phyloP scores from a whole-genome alignment of 1,284 basidiomycete genomes.

The Ganoderma resinaceum region DNA sequence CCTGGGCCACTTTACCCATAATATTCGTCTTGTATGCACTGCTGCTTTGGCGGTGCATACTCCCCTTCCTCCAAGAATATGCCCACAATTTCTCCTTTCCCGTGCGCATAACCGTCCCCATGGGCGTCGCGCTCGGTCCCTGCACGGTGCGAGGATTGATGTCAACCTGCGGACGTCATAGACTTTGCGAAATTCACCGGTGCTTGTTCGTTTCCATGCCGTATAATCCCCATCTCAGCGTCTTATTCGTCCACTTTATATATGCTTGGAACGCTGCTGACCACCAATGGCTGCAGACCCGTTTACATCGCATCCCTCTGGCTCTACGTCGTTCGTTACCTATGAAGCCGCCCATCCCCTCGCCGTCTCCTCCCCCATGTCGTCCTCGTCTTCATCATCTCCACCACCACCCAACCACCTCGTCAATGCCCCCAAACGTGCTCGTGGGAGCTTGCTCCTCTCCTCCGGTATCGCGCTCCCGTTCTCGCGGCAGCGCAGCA shows the following conservation, averaged over 20 bases:
- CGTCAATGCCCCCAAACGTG: slow-evolving; percentile 30
- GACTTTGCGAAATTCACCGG: slow-evolving; percentile 3
- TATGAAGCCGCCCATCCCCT: slow-evolving; percentile 32
- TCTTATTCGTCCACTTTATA: slow-evolving; percentile 16
- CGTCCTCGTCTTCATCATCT: slow-evolving; percentile 25
- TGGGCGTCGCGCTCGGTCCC: slow-evolving; percentile 20
- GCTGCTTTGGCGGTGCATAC: background rate
- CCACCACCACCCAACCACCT: slow-evolving; percentile 20
- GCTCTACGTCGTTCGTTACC: slow-evolving; percentile 39
- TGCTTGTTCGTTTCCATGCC: slow-evolving; percentile 17
- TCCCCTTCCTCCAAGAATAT: background rate
- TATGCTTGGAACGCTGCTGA: slow-evolving; percentile 22
- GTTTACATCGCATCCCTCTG: slow-evolving; percentile 40
- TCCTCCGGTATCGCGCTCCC: slow-evolving; percentile 28
- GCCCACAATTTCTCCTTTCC: background rate
- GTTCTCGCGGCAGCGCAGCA: slow-evolving; percentile 48
- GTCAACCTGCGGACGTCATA: slow-evolving; percentile 18
- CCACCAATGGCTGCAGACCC: slow-evolving; percentile 33
- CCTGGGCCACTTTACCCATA: slow-evolving; percentile 2
- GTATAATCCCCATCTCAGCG: slow-evolving; percentile 16
- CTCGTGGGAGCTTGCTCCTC: slow-evolving; percentile 34
- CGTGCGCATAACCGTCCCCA: background rate
- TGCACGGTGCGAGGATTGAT: slow-evolving; percentile 18
- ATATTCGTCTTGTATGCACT: background rate
- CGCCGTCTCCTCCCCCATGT: slow-evolving; percentile 19